A percentile compares a stretch with the other conserved stretches of the same genome.
Conservation (phyloP, 352 stramenopile genomes). For the Globisporangium spiculum region DNA sequence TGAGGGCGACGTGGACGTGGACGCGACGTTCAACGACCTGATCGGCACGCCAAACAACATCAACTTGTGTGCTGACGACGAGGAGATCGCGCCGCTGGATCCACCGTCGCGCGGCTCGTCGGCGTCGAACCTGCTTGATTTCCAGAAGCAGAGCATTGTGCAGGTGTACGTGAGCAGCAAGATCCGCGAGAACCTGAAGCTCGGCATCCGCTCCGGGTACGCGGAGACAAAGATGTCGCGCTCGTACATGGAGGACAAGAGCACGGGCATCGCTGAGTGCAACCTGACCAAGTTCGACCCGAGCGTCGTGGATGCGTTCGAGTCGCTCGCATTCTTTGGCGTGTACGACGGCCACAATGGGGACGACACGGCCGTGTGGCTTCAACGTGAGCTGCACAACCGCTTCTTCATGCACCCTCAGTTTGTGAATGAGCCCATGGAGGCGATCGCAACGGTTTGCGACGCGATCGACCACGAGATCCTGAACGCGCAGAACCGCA, state of each 20-base stretch:
- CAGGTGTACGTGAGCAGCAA: slow-evolving; percentile 89
- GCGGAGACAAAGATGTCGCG: slow-evolving; percentile 81
- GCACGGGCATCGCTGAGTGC: slow-evolving; percentile 44
- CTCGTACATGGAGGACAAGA: slow-evolving; percentile 89
- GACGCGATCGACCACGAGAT: slow-evolving; percentile 72
- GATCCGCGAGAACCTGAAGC: slow-evolving; percentile 73
- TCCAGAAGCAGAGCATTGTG: slow-evolving; percentile 36
- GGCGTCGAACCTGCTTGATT: slow-evolving; percentile 29
- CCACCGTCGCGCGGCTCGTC: slow-evolving; percentile 19
- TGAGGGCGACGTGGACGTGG: slow-evolving; percentile 81
- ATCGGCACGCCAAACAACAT: slow-evolving; percentile 58
- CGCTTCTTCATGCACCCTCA: slow-evolving; percentile 58
- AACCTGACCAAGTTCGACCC: slow-evolving; percentile 41
- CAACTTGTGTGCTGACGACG: slow-evolving; percentile 54
- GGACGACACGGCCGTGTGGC: slow-evolving; percentile 63
- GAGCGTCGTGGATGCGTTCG: slow-evolving; percentile 32
- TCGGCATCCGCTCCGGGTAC: slow-evolving; percentile 76
- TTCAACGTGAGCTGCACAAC: slow-evolving; percentile 82
- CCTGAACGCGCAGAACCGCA: slow-evolving; percentile 71
- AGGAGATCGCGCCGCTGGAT: slow-evolving; percentile 53
- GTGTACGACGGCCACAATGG: slow-evolving; percentile 91
- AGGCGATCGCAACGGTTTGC: slow-evolving; percentile 55
- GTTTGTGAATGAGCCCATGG: slow-evolving; percentile 50
- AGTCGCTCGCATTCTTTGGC: slow-evolving; percentile 72
- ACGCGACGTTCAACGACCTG: slow-evolving; percentile 84